A percentile compares a stretch with the other conserved stretches of the same genome.
phyloP scores from a whole-genome alignment of 192 early-diverging fungal genomes.

The Obelidium mucronatum region DNA sequence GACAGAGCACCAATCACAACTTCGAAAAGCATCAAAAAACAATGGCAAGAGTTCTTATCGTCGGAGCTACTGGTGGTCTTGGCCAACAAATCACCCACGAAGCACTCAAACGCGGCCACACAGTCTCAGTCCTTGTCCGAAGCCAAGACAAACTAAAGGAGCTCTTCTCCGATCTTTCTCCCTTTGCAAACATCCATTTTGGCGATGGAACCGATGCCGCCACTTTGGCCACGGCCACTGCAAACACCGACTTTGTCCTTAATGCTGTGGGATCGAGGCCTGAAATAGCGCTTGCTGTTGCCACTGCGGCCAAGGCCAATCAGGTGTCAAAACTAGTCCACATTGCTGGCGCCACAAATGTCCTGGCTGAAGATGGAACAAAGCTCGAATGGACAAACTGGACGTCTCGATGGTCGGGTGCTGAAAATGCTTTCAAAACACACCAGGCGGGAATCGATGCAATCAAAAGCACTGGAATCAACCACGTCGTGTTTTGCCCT shows the following conservation, averaged over 20 bases:
- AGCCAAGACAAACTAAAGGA: slow-evolving; percentile 2
- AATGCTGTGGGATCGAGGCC: neutral
- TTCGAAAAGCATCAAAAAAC: too few relatives aligned
- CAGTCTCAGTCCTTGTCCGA: slow-evolving; percentile 29
- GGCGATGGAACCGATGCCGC: slow-evolving; percentile 7
- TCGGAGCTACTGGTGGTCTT: slow-evolving; percentile 35
- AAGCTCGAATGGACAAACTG: slow-evolving; percentile 19
- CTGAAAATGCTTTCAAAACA: slow-evolving; percentile 17
- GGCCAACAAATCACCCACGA: slow-evolving; percentile 12
- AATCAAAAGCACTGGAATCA: slow-evolving; percentile 10
- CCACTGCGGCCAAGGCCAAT: neutral
- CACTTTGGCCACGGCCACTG: neutral
- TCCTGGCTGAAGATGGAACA: slow-evolving; percentile 18
- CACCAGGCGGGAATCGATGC: slow-evolving; percentile 32
- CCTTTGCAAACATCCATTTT: neutral
- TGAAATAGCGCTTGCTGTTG: slow-evolving; percentile 6
- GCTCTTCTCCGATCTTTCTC: neutral
- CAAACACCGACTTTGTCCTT: slow-evolving; percentile 8
- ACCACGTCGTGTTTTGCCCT: slow-evolving; percentile 32
- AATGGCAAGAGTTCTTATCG: slow-evolving; percentile 25
- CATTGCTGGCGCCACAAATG: slow-evolving; percentile 31
- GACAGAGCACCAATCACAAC: too few relatives aligned
- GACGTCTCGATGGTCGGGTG: neutral
- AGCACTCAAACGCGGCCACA: slow-evolving; percentile 22
- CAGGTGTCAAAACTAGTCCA: slow-evolving; percentile 16